phyloP scores from a whole-genome alignment of 1,139 yeast species.

The Lizanozyma gosingica region DNA sequence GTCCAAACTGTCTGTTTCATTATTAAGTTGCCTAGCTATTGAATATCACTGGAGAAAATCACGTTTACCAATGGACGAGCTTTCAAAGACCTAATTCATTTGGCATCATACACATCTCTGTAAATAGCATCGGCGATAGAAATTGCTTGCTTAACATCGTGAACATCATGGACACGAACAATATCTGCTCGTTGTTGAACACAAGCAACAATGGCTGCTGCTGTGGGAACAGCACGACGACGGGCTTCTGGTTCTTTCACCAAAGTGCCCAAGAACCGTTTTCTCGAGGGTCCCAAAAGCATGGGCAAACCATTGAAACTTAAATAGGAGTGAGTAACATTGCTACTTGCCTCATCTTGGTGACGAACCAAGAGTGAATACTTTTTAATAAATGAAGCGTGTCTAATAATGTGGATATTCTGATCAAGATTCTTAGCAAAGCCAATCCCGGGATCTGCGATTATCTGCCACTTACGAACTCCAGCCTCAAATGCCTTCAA shows the following conservation, averaged over 20 bases:
- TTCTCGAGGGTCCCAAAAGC: slow-evolving; percentile 81
- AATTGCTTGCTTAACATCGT: slow-evolving; percentile 54
- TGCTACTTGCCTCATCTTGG: slow-evolving; percentile 13
- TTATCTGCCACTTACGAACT: slow-evolving; percentile 80
- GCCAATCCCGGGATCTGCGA: slow-evolving; percentile 92
- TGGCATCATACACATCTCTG: slow-evolving; percentile 20
- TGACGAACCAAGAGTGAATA: slow-evolving; percentile 26
- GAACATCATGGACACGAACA: slow-evolving; percentile 83
- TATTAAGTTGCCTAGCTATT: too few relatives aligned
- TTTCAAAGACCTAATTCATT: too few relatives aligned
- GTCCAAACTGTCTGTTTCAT: too few relatives aligned
- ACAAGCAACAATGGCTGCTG: slow-evolving; percentile 67
- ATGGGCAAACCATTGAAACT: slow-evolving; percentile 52
- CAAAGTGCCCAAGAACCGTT: slow-evolving; percentile 72
- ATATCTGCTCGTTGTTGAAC: slow-evolving; percentile 71
- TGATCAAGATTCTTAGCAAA: slow-evolving; percentile 73
- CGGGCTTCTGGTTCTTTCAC: slow-evolving; percentile 42
- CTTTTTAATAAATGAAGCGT: slow-evolving; percentile 46
- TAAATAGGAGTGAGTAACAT: slow-evolving; percentile 16
- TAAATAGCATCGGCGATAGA: slow-evolving; percentile 74
- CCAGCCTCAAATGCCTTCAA: slow-evolving; percentile 53
- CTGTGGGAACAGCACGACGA: slow-evolving; percentile 68
- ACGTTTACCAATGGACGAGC: too few relatives aligned
- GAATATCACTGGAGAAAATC: too few relatives aligned
- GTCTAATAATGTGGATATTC: slow-evolving; percentile 56